Conservation (phyloP, 2,329 filamentous ascomycete species). For the Fusarium drepaniforme region DNA sequence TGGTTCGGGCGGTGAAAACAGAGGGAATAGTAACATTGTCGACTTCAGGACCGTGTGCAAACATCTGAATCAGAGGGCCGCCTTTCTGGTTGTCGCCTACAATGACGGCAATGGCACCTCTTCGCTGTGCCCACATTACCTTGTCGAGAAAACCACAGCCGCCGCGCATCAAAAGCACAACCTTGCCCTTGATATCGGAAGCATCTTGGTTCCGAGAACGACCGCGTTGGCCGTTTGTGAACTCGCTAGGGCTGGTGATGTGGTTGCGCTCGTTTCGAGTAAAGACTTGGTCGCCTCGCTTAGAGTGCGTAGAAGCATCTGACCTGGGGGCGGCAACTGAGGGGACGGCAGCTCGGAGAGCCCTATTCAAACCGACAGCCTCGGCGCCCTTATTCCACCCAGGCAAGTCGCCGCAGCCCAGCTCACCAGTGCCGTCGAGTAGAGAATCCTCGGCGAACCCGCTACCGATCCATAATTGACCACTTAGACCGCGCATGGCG, state of each 20-base stretch:
- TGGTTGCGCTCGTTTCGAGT: constrained; percentile 48
- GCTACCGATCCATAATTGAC: constrained; percentile 92
- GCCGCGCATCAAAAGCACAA: constrained; percentile 90
- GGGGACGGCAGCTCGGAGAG: constrained; percentile 47
- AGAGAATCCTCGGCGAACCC: constrained; percentile 87
- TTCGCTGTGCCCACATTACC: constrained; percentile 94
- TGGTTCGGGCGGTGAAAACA: constrained; percentile 94
- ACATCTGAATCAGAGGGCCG: constrained; percentile 95
- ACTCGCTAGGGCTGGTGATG: constrained; percentile 56
- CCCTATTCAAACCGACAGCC: constrained; percentile 57
- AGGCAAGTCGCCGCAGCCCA: constrained; percentile 94
- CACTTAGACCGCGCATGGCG: constrained; percentile 81
- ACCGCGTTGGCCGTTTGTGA: constrained; percentile 65
- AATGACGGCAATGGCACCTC: constrained; percentile 90
- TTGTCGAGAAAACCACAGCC: constrained; percentile 98
- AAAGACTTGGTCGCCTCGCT: constrained; percentile 48
- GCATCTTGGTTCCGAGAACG: constrained; percentile 92
- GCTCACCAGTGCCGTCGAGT: constrained; percentile 77
- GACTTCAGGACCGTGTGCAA: constrained; percentile 89
- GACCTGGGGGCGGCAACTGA: constrained; percentile 35
- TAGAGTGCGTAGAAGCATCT: constrained; percentile 39
- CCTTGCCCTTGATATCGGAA: constrained; percentile 92
- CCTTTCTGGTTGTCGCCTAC: constrained; percentile 94
- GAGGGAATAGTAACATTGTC: constrained; percentile 95
- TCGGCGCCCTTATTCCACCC: constrained; percentile 80